These are phyloP conservation scores for Acanthamoeba triangularis DNA, from an alignment of 208 protist genomes.

Conservation along the genomic window DNA sequence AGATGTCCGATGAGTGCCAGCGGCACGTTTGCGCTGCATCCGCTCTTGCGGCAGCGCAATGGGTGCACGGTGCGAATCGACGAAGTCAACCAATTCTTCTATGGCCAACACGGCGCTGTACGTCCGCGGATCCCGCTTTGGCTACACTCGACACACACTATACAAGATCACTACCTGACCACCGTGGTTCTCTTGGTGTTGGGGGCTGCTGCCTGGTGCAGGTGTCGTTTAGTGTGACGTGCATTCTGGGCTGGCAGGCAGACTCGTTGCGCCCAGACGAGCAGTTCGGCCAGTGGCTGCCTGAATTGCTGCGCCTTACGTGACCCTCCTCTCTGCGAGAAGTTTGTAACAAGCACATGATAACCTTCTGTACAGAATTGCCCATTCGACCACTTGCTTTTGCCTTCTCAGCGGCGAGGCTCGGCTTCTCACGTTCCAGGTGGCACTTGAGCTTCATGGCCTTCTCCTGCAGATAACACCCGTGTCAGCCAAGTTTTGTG, in stretches of 20 bases:
- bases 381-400: too few species aligned
- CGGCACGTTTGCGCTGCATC: not conserved
- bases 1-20: not conserved
- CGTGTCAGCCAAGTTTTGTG: too few species aligned
- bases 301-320: not conserved
- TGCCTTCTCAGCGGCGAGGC: not conserved
- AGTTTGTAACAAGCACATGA: not conserved
- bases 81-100: not conserved
- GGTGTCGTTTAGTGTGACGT: not conserved
- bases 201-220: too few species aligned
- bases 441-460: not conserved
- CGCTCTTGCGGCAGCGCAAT: not conserved
- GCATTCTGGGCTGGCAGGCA: not conserved
- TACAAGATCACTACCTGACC: not conserved
- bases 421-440: conserved; percentile 12
- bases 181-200: not conserved
- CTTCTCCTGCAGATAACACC: conserved; percentile 65
- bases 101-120: not conserved
- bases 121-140: not conserved
- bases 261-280: not conserved
- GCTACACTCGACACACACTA: not conserved
- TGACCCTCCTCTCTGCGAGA: not conserved
- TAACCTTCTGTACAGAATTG: too few species aligned
- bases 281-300: not conserved
- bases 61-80: not conserved